Percentiles rank a stretch among this genome's conserved stretches.
Conservation (phyloP, 108 stramenopile species). For the Conticribra guillardii region DNA sequence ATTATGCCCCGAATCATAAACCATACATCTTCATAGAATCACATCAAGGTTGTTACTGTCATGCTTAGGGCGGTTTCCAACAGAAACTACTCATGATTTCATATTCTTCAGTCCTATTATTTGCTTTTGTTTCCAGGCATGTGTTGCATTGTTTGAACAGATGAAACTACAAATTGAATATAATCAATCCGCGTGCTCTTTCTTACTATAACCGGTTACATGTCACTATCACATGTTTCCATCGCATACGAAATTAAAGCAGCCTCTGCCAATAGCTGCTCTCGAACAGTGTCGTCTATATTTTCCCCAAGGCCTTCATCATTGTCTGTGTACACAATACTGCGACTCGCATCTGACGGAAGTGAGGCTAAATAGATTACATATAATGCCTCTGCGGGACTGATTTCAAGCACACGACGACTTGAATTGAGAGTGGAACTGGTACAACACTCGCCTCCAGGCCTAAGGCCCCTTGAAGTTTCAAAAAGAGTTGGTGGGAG, state of each 20-base stretch:
- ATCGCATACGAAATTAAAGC: slow-evolving; percentile 67
- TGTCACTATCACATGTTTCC: slow-evolving; percentile 59
- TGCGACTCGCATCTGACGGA: slow-evolving; percentile 33
- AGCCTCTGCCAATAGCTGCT: slow-evolving; percentile 71
- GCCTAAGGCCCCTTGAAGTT: not conserved
- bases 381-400: slow-evolving; percentile 54
- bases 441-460: slow-evolving; percentile 18
- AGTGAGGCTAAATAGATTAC: slow-evolving; percentile 70
- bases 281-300: slow-evolving; percentile 32
- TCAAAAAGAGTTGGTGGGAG: not conserved
- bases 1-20: too few relatives aligned
- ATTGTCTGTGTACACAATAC: slow-evolving; percentile 26
- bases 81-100: too few relatives aligned
- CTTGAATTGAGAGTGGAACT: slow-evolving; percentile 13
- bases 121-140: too few relatives aligned
- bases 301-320: not conserved
- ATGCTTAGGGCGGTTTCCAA: too few relatives aligned
- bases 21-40: too few relatives aligned
- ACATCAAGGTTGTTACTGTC: too few relatives aligned
- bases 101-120: too few relatives aligned
- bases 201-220: too few relatives aligned
- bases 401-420: slow-evolving; percentile 30
- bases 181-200: too few relatives aligned
- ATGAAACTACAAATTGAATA: too few relatives aligned
- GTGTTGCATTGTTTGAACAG: too few relatives aligned